Percentiles rank a stretch among this genome's conserved stretches.
Conservation (phyloP, 371 early-diverging fungal species). For the Mortierella sp. region DNA sequence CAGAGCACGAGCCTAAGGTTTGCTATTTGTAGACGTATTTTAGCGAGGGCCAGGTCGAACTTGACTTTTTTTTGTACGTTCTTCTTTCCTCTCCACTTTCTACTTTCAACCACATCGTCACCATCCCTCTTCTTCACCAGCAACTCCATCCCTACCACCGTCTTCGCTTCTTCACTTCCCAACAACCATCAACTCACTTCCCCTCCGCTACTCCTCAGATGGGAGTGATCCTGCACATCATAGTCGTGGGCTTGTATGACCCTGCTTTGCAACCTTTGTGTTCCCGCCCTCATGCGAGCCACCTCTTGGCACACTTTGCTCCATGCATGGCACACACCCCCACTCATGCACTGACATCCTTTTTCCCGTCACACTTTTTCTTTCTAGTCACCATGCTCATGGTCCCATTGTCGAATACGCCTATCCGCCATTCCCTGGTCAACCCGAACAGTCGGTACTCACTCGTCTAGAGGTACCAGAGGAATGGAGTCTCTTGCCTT, state of each 20-base stretch:
- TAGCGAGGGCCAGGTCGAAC: background rate
- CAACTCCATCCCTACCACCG: background rate
- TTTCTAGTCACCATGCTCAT: constrained; percentile 68
- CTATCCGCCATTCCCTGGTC: constrained; percentile 77
- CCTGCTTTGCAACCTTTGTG: background rate
- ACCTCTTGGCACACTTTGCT: background rate
- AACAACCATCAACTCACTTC: background rate
- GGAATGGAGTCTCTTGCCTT: constrained; percentile 84
- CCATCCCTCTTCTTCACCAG: background rate
- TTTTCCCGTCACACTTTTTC: background rate
- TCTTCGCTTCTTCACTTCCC: background rate
- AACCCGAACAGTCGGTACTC: constrained; percentile 56
- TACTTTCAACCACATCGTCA: constrained; percentile 6
- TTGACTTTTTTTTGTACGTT: background rate
- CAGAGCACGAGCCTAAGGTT: constrained; percentile 4
- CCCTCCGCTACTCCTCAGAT: constrained; percentile 7
- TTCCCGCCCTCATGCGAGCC: background rate
- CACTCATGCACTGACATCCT: background rate
- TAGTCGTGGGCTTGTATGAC: constrained; percentile 56
- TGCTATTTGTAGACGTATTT: background rate
- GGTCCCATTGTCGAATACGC: constrained; percentile 82
- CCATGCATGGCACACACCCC: background rate
- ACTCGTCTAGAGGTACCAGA: constrained; percentile 78
- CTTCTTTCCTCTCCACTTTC: background rate
- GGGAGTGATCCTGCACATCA: constrained; percentile 56